Conservation (phyloP, 2,329 filamentous ascomycete species). For the Teratosphaeria gauchensis region DNA sequence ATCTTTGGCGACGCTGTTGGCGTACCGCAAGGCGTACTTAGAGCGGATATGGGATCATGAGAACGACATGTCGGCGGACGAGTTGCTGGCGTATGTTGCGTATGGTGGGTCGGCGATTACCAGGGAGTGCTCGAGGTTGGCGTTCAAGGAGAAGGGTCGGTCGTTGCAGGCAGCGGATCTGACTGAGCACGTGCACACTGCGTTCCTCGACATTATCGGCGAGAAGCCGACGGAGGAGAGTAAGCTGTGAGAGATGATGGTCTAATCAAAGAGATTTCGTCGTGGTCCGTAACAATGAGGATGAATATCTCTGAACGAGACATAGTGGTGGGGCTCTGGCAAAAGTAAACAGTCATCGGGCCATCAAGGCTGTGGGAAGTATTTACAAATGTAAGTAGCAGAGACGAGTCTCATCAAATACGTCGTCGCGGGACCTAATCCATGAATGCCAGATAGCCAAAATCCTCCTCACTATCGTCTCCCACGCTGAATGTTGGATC, state of each 20-base stretch:
- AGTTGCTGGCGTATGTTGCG: conserved; percentile 63
- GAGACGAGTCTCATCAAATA: too few relatives aligned
- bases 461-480: background rate
- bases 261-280: too few relatives aligned
- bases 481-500: background rate
- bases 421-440: background rate
- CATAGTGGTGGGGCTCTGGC: too few relatives aligned
- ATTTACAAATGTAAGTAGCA: too few relatives aligned
- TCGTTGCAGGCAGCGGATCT: conserved; percentile 88
- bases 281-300: too few relatives aligned
- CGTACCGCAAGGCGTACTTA: conserved; percentile 78
- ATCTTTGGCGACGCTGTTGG: conserved; percentile 75
- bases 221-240: conserved; percentile 32
- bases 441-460: background rate
- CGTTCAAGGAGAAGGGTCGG: conserved; percentile 76
- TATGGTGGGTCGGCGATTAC: conserved; percentile 84
- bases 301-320: too few relatives aligned
- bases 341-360: too few relatives aligned
- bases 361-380: too few relatives aligned
- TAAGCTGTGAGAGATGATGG: background rate
- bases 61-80: conserved; percentile 44
- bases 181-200: conserved; percentile 76
- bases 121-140: conserved; percentile 77
- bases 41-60: conserved; percentile 66
- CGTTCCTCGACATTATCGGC: conserved; percentile 73